phyloP scores from a whole-genome alignment of 768 basidiomycete species.

The Mycena haematopus region DNA sequence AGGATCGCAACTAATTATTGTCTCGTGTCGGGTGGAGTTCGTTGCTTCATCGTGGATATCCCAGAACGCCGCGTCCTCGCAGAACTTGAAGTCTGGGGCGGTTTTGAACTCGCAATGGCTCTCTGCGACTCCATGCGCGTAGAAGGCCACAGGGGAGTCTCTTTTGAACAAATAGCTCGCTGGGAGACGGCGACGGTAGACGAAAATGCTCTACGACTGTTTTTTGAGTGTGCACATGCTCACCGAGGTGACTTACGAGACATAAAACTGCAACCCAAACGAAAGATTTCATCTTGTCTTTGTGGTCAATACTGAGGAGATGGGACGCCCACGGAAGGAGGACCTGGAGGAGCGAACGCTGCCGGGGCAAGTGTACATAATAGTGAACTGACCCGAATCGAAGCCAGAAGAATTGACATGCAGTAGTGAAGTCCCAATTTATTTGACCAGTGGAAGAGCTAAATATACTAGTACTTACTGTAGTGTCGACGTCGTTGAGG shows the following conservation, averaged over 20 bases:
- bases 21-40: conserved; percentile 47
- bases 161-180: conserved; percentile 51
- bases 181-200: conserved; percentile 55
- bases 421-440: no score
- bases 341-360: no score
- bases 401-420: no score
- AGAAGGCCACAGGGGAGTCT: conserved; percentile 57
- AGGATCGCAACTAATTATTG: conserved; percentile 61
- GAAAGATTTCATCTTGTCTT: neutral
- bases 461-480: no score
- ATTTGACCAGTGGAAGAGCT: no score
- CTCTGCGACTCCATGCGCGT: conserved; percentile 54
- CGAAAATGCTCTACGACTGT: conserved; percentile 45
- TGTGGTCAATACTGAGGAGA: no score
- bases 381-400: no score
- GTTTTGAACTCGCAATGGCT: conserved; percentile 48
- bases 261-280: conserved; percentile 2
- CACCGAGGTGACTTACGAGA: neutral
- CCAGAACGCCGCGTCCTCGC: conserved; percentile 75
- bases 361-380: no score
- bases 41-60: conserved; percentile 53
- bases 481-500: no score
- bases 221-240: neutral
- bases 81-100: conserved; percentile 51
- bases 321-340: no score